Evolutionary conservation across 228 moss, liverwort and hornwort genomes (phyloP).

Genomic region (Sphagnum magellanicum): DNA sequence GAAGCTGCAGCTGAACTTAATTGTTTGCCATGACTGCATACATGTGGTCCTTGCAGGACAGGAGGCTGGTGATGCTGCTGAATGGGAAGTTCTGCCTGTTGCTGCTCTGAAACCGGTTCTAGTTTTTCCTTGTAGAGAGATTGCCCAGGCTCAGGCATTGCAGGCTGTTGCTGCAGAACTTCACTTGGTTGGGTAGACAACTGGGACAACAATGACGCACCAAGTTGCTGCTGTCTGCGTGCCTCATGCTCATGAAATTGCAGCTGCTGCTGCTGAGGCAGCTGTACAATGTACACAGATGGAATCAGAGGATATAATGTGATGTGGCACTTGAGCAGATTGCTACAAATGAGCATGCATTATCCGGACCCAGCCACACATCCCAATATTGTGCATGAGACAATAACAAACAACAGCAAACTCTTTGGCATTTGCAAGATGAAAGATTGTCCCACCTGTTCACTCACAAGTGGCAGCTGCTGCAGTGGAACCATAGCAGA

Average conservation of each 20-base stretch:
- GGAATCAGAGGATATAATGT: conserved; percentile 25
- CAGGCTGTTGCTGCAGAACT: conserved; percentile 25
- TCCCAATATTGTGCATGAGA: neutral
- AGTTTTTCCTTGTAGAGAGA: conserved; percentile 33
- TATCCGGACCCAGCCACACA: conserved; percentile 7
- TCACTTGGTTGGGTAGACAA: conserved; percentile 35
- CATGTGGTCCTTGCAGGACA: conserved; percentile 76
- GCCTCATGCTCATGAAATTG: conserved; percentile 52
- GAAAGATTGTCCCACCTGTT: conserved; percentile 41
- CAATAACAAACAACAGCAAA: neutral
- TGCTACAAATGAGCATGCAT: conserved; percentile 38
- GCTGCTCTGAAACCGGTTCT: conserved; percentile 33
- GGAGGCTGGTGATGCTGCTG: conserved; percentile 53
- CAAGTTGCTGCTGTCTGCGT: conserved; percentile 42
- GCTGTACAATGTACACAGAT: conserved; percentile 34
- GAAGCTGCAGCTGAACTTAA: neutral
- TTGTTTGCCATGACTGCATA: neutral
- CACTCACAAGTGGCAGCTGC: conserved; percentile 58
- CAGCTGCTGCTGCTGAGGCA: conserved; percentile 36
- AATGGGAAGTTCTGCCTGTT: conserved; percentile 38
- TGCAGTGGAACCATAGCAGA: conserved; percentile 55
- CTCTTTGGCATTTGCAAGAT: neutral
- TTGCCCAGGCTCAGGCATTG: conserved; percentile 24
- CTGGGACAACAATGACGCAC: conserved; percentile 44
- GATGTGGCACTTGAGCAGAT: conserved; percentile 33